Evolutionary conservation across 2,329 filamentous ascomycete species (phyloP).

Genomic region (Amauroascus niger): DNA sequence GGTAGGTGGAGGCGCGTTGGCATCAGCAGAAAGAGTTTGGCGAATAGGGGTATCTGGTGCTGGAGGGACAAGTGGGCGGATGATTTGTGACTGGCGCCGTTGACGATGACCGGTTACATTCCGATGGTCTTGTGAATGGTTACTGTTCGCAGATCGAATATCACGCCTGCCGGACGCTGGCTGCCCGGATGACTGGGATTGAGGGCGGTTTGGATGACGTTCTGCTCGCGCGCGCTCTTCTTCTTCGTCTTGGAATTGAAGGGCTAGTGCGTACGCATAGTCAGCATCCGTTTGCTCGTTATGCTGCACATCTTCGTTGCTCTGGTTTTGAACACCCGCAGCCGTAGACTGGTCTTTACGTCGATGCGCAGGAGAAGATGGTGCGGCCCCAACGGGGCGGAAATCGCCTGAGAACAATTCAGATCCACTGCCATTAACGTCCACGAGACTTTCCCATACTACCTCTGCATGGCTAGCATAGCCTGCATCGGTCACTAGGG

Average conservation of each 20-base stretch:
- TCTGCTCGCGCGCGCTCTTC: conserved; percentile 55
- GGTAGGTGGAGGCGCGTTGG: conserved; percentile 51
- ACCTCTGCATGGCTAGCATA: conserved; percentile 82
- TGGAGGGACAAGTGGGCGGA: conserved; percentile 32
- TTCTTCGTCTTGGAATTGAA: conserved; percentile 92
- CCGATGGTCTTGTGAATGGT: conserved; percentile 5
- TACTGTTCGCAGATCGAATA: not conserved
- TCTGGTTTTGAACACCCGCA: not conserved
- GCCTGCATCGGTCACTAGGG: conserved; percentile 84
- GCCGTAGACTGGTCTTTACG: conserved; percentile 8
- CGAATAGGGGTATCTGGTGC: conserved; percentile 14
- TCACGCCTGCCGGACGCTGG: not conserved
- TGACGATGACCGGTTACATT: conserved; percentile 18
- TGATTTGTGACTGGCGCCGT: conserved; percentile 15
- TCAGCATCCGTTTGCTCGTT: conserved; percentile 63
- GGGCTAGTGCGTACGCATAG: conserved; percentile 76
- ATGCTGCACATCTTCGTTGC: conserved; percentile 22
- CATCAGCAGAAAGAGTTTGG: conserved; percentile 31
- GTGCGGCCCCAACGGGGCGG: conserved; percentile 59
- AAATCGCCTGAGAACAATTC: conserved; percentile 90
- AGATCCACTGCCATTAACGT: conserved; percentile 72
- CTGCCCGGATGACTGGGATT: conserved; percentile 8
- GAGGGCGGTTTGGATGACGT: not conserved
- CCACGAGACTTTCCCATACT: conserved; percentile 88
- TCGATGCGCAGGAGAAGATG: conserved; percentile 16